A percentile compares a stretch with the other conserved stretches of the same genome.
These are phyloP conservation scores for Solanum pennellii DNA, from an alignment of 257 asterid genomes.

Conservation along the genomic window DNA sequence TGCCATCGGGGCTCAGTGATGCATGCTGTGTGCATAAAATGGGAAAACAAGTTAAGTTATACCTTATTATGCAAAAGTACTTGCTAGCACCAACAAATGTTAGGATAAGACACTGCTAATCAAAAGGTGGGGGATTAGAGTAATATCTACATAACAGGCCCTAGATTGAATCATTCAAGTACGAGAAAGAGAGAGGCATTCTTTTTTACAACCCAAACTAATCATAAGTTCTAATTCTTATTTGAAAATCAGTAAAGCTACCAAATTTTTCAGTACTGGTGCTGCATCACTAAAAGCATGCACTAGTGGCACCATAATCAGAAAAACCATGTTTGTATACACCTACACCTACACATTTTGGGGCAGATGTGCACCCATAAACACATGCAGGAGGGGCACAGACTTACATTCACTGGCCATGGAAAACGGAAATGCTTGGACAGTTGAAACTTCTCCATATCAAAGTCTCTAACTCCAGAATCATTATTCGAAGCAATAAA, in stretches of 20 bases:
- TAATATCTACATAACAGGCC: not conserved
- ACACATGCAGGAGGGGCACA: not conserved
- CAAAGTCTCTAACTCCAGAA: slow-evolving; percentile 78
- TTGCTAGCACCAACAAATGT: not conserved
- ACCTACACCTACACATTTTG: not conserved
- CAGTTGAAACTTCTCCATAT: slow-evolving; percentile 77
- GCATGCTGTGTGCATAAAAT: slow-evolving; percentile 57
- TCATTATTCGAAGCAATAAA: slow-evolving; percentile 88
- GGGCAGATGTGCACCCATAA: not conserved
- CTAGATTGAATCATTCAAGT: not conserved
- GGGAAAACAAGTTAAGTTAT: not conserved
- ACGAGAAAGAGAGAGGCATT: not conserved
- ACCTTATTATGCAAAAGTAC: not conserved
- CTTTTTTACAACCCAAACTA: not conserved
- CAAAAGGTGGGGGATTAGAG: not conserved
- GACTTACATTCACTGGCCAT: slow-evolving; percentile 96
- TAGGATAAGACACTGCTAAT: not conserved
- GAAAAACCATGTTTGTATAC: not conserved
- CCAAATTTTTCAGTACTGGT: not conserved
- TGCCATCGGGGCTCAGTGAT: slow-evolving; percentile 81
- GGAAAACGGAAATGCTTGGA: slow-evolving; percentile 53
- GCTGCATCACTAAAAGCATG: not conserved
- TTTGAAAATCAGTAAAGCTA: not conserved
- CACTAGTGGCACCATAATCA: not conserved
- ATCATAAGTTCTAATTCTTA: not conserved